Evolutionary conservation across 2,329 filamentous ascomycete genomes (phyloP), one percentile per base, ranked within the genome.

Genomic region (Setomelanomma holmii): DNA sequence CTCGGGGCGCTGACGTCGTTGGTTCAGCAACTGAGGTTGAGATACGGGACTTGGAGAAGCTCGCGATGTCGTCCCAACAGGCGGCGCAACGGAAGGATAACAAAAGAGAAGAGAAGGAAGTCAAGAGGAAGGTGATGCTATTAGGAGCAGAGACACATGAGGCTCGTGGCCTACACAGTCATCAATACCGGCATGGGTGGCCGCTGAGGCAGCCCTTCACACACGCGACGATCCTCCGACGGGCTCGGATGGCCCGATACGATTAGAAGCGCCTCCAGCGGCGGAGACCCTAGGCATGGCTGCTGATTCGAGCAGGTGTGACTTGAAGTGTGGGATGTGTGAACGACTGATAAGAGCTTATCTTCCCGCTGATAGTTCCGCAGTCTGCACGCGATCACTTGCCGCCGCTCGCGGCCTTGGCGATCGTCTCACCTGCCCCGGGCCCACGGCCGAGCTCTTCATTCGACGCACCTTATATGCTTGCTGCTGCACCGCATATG

Each of bases 171-270:
- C 41, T 38, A 45, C 38, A 55, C 56, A 58, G 61, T 66, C 61
- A 64, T 64, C 51, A 21, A 40, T 20, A 22, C 35, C 42, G 45
- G 49, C 52, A 43, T 55, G 51, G 57, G 47, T 58, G 55, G 53
- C 42, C 45, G 38, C 36, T 7, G 4, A n/a, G 3, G 16, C 34
- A 36, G 34, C 34, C 11, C 11, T 38, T 44, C 40, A 49, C 47
- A 44, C 49, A 55, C 55, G 60, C 57, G 56, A 55, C 54, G 55
- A 64, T 59, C 48, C 51, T 56, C 51, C 50, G 53, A 53, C 58
- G 45, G 65, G 60, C 59, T 60, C 65, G 60, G 60, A 63, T 64
- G 59, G 53, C 65, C 66, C 56, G 55, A 63, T 60, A 55, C 44
- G 51, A 50, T 33, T 47, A 21, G 50, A 56, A 54, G 53, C 47